Conservation (phyloP, 2,329 filamentous ascomycete species). For the Teratosphaeria pseudoeucalypti region DNA sequence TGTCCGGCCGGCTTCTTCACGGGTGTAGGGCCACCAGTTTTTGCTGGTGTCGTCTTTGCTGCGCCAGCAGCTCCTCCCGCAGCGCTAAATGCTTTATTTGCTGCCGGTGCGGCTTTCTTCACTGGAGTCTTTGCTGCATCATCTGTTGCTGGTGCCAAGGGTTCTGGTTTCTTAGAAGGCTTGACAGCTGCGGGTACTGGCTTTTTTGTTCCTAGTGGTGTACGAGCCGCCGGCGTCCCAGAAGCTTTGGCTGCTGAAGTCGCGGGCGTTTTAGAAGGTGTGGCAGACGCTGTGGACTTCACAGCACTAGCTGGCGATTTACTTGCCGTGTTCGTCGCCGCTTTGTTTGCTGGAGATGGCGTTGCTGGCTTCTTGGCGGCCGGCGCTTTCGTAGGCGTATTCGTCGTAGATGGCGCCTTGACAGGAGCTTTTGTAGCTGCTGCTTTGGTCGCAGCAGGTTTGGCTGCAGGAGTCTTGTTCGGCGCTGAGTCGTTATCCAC, state of each 20-base stretch:
- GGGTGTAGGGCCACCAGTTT: slow-evolving; percentile 8
- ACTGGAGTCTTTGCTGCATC: slow-evolving; percentile 13
- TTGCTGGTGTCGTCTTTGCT: slow-evolving; percentile 9
- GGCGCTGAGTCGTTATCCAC: slow-evolving; percentile 21
- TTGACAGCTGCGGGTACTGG: slow-evolving; percentile 10
- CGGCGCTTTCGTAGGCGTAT: slow-evolving; percentile 8
- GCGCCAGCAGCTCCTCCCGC: slow-evolving; percentile 1
- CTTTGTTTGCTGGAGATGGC: slow-evolving; percentile 10
- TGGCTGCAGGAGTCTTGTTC: slow-evolving; percentile 12
- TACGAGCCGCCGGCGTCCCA: neutral
- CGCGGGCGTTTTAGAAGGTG: neutral
- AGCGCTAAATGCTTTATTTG: slow-evolving; percentile 5
- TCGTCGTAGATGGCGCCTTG: slow-evolving; percentile 11
- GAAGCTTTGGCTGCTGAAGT: slow-evolving; percentile 9
- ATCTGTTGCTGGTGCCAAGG: slow-evolving; percentile 8
- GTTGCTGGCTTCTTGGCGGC: slow-evolving; percentile 4
- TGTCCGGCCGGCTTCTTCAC: slow-evolving; percentile 10
- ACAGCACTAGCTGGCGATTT: neutral
- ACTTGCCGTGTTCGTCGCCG: neutral
- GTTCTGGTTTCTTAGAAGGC: slow-evolving; percentile 4
- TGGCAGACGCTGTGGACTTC: neutral
- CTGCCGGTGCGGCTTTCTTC: slow-evolving; percentile 15
- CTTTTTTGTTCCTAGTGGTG: slow-evolving; percentile 12
- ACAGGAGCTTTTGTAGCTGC: slow-evolving; percentile 5
- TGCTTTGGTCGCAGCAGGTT: slow-evolving; percentile 10